Percentiles rank a stretch among this genome's conserved stretches.
phyloP scores from a whole-genome alignment of 495 filamentous ascomycete genomes.

The Neurospora sp. region DNA sequence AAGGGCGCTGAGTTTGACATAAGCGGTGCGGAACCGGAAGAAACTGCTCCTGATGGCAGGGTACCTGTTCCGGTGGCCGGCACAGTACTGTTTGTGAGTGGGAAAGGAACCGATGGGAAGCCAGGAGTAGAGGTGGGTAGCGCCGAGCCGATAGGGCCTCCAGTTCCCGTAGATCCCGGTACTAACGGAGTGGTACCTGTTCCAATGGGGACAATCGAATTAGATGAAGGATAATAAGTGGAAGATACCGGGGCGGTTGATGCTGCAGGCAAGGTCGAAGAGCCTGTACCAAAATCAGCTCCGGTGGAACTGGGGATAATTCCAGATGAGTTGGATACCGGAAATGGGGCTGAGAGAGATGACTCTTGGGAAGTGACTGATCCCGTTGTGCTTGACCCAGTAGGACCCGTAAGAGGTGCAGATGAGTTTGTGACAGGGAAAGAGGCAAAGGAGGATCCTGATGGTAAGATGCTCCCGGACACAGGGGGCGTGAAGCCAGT shows the following conservation, averaged over 20 bases:
- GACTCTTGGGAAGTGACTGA: background rate
- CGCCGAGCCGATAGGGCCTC: background rate
- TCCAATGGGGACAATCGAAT: background rate
- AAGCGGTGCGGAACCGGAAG: background rate
- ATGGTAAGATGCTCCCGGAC: background rate
- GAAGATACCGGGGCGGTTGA: background rate
- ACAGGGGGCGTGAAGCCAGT: background rate
- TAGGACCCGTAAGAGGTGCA: background rate
- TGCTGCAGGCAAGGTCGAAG: background rate
- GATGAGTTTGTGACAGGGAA: constrained; percentile 16
- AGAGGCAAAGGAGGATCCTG: constrained; percentile 1
- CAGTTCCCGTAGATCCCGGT: background rate
- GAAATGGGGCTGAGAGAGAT: background rate
- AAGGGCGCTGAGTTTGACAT: background rate
- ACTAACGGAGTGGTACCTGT: background rate
- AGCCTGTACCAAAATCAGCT: background rate
- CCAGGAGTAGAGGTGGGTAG: background rate
- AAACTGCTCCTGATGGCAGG: background rate
- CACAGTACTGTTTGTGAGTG: constrained; percentile 6
- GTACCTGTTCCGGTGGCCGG: constrained; percentile 4
- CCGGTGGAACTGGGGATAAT: background rate
- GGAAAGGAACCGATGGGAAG: constrained; percentile 3
- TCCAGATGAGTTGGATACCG: background rate
- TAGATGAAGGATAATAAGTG: background rate
- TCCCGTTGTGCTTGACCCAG: background rate